phyloP scores from a whole-genome alignment of 371 early-diverging fungal species.

The Lichtheimia ornata region DNA sequence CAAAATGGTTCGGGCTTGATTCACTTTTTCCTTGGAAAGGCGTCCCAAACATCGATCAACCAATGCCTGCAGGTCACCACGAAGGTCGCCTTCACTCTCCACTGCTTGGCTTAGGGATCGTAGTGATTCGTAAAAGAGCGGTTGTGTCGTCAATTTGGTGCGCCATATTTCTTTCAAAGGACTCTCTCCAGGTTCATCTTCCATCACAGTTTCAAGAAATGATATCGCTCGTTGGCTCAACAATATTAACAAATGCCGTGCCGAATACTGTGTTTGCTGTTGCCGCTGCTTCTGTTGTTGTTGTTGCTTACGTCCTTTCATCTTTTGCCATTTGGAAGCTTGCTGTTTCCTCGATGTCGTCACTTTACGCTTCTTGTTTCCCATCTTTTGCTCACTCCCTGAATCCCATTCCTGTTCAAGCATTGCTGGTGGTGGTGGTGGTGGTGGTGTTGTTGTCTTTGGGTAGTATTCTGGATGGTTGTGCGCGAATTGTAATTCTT shows the following conservation, averaged over 20 bases:
- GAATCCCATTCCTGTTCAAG: not conserved
- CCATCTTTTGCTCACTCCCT: not conserved
- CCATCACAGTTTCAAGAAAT: not conserved
- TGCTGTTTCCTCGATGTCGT: not conserved
- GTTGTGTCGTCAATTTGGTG: constrained; percentile 11
- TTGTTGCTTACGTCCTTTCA: not conserved
- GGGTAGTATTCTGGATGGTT: not conserved
- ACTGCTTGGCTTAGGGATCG: constrained; percentile 14
- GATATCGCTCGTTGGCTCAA: not conserved
- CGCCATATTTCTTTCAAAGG: constrained; percentile 18
- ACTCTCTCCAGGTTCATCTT: constrained; percentile 1
- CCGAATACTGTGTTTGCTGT: not conserved
- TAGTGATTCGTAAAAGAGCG: constrained; percentile 29
- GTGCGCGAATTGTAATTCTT: constrained; percentile 24
- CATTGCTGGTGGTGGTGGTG: not conserved
- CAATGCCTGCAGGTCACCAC: not conserved
- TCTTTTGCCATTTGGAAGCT: not conserved
- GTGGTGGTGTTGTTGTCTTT: not conserved
- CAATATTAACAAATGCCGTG: not conserved
- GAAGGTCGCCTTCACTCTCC: not conserved
- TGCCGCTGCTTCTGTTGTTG: constrained; percentile 1
- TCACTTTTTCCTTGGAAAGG: not conserved
- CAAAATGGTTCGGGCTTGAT: not conserved
- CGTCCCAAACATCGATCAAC: no score
- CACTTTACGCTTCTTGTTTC: not conserved